A percentile compares a stretch with the other conserved stretches of the same genome.
Conservation (phyloP, 441 rosid species). For the Erodium trifolium region DNA sequence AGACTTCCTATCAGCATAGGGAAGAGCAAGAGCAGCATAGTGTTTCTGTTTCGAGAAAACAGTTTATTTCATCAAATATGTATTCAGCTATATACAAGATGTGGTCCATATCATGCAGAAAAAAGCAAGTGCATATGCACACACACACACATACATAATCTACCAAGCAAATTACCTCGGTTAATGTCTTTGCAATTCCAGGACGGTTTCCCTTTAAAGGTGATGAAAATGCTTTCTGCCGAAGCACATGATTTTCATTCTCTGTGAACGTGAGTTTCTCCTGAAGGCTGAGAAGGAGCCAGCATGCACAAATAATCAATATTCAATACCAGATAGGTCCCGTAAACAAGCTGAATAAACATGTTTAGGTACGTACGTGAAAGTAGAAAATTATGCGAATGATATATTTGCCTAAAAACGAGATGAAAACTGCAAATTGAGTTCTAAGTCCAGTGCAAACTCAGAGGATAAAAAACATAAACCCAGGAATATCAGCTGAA, state of each 20-base stretch:
- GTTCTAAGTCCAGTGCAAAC: background rate
- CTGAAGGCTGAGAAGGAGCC: constrained; percentile 45
- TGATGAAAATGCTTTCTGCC: constrained; percentile 59
- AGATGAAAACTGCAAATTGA: background rate
- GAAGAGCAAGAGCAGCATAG: constrained; percentile 42
- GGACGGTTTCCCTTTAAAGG: constrained; percentile 41
- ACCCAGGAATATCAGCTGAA: constrained; percentile 1
- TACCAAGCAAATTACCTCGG: constrained; percentile 48
- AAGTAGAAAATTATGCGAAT: background rate
- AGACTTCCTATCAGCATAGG: constrained; percentile 49
- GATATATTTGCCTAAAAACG: background rate
- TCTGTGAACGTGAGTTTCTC: constrained; percentile 67
- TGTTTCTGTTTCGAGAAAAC: constrained; percentile 43
- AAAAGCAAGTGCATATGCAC: background rate
- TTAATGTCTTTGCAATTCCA: constrained; percentile 40
- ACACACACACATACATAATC: background rate
- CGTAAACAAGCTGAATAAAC: background rate
- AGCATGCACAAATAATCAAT: constrained; percentile 13
- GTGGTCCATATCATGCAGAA: background rate
- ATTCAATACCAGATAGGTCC: constrained; percentile 5
- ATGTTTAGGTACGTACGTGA: background rate
- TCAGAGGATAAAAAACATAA: background rate
- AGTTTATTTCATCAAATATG: background rate
- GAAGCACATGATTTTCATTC: constrained; percentile 79
- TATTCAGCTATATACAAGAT: background rate